These are phyloP conservation scores for Rhododendron griersonianum DNA, from an alignment of 148 eudicot genomes.

Conservation along the genomic window DNA sequence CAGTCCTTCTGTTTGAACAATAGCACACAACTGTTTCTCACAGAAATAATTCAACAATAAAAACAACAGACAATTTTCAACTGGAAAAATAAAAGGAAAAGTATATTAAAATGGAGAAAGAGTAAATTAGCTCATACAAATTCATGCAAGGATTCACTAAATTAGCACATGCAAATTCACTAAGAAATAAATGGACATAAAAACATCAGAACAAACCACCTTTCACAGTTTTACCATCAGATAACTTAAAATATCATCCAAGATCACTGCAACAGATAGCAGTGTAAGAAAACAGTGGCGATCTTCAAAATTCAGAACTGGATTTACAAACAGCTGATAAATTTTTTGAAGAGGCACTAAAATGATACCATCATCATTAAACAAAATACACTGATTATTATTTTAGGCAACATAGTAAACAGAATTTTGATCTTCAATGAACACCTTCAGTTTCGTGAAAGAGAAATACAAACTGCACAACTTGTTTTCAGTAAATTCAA, in stretches of 20 bases:
- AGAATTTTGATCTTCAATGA: background rate
- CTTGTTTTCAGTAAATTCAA: background rate
- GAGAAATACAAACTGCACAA: background rate
- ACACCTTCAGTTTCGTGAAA: background rate
- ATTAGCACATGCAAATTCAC: background rate
- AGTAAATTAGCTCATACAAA: background rate
- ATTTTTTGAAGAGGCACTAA: background rate
- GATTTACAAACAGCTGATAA: background rate
- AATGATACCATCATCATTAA: background rate
- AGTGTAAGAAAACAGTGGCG: background rate
- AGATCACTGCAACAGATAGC: background rate
- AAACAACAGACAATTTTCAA: background rate
- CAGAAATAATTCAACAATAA: background rate
- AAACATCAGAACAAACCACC: background rate
- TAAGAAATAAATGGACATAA: background rate
- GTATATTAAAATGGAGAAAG: background rate
- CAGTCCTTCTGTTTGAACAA: background rate
- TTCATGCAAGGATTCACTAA: background rate
- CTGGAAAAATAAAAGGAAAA: background rate
- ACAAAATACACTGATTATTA: background rate
- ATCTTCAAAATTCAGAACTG: background rate
- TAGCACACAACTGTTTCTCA: background rate
- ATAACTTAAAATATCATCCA: background rate
- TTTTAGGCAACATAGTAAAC: background rate
- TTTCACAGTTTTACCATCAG: background rate